Percentiles rank a stretch among this genome's conserved stretches.
phyloP scores from a whole-genome alignment of 306 rosid species.

The Quillaja saponaria region DNA sequence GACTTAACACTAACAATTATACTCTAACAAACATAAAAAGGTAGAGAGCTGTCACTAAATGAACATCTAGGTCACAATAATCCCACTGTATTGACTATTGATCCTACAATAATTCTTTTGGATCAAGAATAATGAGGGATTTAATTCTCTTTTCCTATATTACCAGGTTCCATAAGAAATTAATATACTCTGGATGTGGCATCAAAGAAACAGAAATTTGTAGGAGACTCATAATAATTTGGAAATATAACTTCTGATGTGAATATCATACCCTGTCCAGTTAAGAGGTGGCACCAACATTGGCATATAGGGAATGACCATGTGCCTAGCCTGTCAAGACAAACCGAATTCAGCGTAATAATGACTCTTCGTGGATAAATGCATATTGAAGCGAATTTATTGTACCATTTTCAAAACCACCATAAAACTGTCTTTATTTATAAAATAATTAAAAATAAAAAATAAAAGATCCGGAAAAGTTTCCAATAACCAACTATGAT shows the following conservation, averaged over 20 bases:
- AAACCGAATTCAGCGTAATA: slow-evolving; percentile 29
- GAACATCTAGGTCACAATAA: slow-evolving; percentile 9
- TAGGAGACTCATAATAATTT: not conserved
- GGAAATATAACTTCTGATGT: not conserved
- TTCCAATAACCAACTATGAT: slow-evolving; percentile 12
- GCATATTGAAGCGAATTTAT: slow-evolving; percentile 17
- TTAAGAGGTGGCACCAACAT: slow-evolving; percentile 88
- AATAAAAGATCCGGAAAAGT: not conserved
- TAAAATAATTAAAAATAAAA: too few species aligned
- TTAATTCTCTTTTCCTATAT: slow-evolving; percentile 5
- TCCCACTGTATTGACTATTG: not conserved
- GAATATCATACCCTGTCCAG: slow-evolving; percentile 77
- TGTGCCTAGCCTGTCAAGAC: slow-evolving; percentile 83
- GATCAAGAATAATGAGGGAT: slow-evolving; percentile 5
- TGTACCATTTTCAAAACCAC: slow-evolving; percentile 8
- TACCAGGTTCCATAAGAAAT: slow-evolving; percentile 1
- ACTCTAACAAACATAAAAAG: too few species aligned
- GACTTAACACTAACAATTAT: too few species aligned
- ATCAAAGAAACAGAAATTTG: not conserved
- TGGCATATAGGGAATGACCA: slow-evolving; percentile 98
- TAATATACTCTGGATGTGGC: not conserved
- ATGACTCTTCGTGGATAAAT: slow-evolving; percentile 24
- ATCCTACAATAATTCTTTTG: slow-evolving; percentile 1
- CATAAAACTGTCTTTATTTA: slow-evolving; percentile 1
- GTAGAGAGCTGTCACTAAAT: not conserved